Percentiles rank a stretch among this genome's conserved stretches.
These are phyloP conservation scores for Camellia sinensis DNA, from an alignment of 148 eudicot species.

Conservation along the genomic window DNA sequence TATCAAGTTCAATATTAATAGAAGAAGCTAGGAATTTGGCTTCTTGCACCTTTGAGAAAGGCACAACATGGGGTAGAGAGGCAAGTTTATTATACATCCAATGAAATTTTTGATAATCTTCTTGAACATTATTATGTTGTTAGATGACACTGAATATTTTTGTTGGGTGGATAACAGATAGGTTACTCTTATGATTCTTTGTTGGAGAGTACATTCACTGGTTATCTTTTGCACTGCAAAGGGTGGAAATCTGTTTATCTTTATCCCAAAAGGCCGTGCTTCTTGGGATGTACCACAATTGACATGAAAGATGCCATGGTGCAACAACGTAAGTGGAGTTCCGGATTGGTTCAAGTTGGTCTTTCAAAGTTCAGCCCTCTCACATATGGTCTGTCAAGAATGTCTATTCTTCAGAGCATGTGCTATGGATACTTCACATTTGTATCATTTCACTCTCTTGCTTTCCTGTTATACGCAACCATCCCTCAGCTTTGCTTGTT, in stretches of 20 bases:
- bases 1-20: not conserved
- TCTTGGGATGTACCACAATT: constrained; percentile 15
- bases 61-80: constrained; percentile 15
- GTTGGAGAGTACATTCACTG: constrained; percentile 15
- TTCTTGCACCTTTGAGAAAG: constrained; percentile 10
- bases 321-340: constrained; percentile 4
- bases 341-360: constrained; percentile 14
- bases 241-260: constrained; percentile 18
- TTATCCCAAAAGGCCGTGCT: constrained; percentile 15
- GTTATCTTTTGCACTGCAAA: constrained; percentile 13
- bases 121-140: no score
- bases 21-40: constrained; percentile 11
- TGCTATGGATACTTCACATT: constrained; percentile 17
- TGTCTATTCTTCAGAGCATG: constrained; percentile 9
- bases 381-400: constrained; percentile 9
- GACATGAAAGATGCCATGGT: not conserved
- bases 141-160: no score
- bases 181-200: constrained; percentile 15
- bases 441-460: not conserved
- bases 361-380: constrained; percentile 11
- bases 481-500: constrained; percentile 15
- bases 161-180: not conserved
- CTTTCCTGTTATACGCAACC: constrained; percentile 1
- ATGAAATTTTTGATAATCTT: not conserved
- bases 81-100: not conserved